These are phyloP conservation scores for Metarhizium album DNA, from an alignment of 2,329 filamentous ascomycete genomes.

Conservation along the genomic window DNA sequence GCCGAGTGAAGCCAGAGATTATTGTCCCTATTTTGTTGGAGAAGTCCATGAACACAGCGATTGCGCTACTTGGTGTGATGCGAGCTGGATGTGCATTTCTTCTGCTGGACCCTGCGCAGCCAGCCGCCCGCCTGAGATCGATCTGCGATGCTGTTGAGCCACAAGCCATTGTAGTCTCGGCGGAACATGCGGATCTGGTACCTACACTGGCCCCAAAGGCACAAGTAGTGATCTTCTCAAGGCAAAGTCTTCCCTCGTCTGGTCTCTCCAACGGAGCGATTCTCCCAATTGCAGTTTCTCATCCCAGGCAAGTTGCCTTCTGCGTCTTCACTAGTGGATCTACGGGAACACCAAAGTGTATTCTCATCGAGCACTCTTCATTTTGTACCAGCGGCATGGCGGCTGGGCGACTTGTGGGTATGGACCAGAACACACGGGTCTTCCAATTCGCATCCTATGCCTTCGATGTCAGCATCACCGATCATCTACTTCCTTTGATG, in stretches of 20 bases:
- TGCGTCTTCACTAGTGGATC: neutral
- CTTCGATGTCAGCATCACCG: constrained; percentile 3
- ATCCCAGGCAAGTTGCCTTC: neutral
- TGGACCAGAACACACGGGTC: neutral
- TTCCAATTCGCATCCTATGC: constrained; percentile 4
- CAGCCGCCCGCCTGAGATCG: neutral
- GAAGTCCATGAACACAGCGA: constrained; percentile 1
- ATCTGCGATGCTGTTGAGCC: too few species aligned
- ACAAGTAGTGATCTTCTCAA: too few species aligned
- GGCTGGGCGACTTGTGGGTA: neutral
- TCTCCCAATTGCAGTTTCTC: neutral
- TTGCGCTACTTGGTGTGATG: constrained; percentile 8
- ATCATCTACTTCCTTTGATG: neutral
- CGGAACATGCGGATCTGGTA: too few species aligned
- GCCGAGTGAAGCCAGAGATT: neutral
- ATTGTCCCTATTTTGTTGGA: neutral
- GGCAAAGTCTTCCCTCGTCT: too few species aligned
- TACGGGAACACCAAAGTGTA: neutral
- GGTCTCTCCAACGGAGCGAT: too few species aligned
- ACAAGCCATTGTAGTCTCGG: too few species aligned
- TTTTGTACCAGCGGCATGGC: neutral
- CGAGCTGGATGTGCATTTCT: constrained; percentile 9
- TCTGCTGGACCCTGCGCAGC: constrained; percentile 5
- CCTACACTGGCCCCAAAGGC: too few species aligned
- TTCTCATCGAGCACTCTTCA: neutral